phyloP scores from a whole-genome alignment of 2,329 filamentous ascomycete genomes.

The Neoscytalidium dimidiatum region DNA sequence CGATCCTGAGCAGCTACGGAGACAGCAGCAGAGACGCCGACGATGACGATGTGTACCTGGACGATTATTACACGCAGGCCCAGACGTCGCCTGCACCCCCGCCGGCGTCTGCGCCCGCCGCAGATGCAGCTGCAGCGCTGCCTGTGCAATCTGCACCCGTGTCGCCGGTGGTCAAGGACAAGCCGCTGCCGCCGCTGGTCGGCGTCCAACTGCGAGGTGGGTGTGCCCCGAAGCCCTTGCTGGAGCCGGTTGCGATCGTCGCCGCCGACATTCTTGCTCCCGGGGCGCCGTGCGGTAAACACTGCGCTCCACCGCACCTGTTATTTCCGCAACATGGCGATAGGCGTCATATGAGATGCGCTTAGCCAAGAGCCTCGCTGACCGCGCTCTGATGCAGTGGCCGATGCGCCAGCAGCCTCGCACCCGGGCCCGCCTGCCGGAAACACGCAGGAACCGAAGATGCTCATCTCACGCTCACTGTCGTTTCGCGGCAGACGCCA shows the following conservation, averaged over 20 bases:
- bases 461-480: slow-evolving; percentile 35
- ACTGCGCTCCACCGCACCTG: background rate
- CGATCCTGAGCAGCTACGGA: slow-evolving; percentile 40
- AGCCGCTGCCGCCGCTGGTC: slow-evolving; percentile 7
- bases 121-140: background rate
- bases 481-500: slow-evolving; percentile 33
- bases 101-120: background rate
- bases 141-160: slow-evolving; percentile 3
- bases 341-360: background rate
- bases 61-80: slow-evolving; percentile 15
- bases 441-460: slow-evolving; percentile 23
- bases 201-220: slow-evolving; percentile 18
- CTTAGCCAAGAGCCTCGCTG: background rate
- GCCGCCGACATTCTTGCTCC: slow-evolving; percentile 2
- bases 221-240: slow-evolving; percentile 5
- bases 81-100: background rate
- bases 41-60: slow-evolving; percentile 10
- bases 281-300: background rate
- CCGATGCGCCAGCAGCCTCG: slow-evolving; percentile 7
- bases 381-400: slow-evolving; percentile 12
- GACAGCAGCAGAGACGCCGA: slow-evolving; percentile 1
- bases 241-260: slow-evolving; percentile 3
- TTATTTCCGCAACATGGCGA: slow-evolving; percentile 6
- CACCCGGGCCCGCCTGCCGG: background rate
- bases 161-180: slow-evolving; percentile 6